Evolutionary conservation across 2,329 filamentous ascomycete genomes (phyloP).

Genomic region (Fusarium torulosum): DNA sequence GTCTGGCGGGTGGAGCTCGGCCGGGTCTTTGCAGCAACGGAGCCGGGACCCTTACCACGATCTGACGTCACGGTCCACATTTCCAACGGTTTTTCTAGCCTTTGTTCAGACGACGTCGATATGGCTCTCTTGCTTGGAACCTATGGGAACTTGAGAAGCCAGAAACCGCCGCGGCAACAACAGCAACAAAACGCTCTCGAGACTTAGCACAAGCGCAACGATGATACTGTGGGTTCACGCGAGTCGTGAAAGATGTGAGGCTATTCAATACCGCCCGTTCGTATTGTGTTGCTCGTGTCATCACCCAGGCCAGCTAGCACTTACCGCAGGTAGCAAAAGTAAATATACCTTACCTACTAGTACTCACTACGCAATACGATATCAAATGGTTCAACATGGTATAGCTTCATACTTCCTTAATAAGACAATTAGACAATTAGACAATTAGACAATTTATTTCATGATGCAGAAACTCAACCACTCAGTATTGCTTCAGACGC

Average conservation of each 20-base stretch:
- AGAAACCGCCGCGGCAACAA: not conserved
- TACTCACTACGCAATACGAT: not conserved
- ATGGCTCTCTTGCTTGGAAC: not conserved
- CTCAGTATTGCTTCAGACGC: not conserved
- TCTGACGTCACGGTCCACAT: constrained; percentile 48
- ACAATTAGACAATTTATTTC: constrained; percentile 18
- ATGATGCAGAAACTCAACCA: constrained; percentile 17
- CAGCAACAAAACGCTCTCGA: not conserved
- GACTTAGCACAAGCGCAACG: not conserved
- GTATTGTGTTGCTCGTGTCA: not conserved
- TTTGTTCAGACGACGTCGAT: constrained; percentile 4
- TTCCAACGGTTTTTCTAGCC: constrained; percentile 19
- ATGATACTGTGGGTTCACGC: constrained; percentile 12
- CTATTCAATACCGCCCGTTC: not conserved
- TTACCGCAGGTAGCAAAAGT: not conserved
- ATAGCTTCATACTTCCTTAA: constrained; percentile 3
- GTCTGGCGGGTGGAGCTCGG: constrained; percentile 42
- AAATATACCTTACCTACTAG: not conserved
- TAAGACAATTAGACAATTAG: constrained; percentile 12
- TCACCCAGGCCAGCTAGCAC: not conserved
- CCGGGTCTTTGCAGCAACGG: constrained; percentile 41
- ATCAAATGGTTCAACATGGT: constrained; percentile 12
- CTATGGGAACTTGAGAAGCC: not conserved
- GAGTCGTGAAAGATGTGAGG: constrained; percentile 6
- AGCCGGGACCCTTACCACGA: constrained; percentile 41